Evolutionary conservation across 176 grass and related monocot genomes (phyloP).

Genomic region (Pharus latifolius): DNA sequence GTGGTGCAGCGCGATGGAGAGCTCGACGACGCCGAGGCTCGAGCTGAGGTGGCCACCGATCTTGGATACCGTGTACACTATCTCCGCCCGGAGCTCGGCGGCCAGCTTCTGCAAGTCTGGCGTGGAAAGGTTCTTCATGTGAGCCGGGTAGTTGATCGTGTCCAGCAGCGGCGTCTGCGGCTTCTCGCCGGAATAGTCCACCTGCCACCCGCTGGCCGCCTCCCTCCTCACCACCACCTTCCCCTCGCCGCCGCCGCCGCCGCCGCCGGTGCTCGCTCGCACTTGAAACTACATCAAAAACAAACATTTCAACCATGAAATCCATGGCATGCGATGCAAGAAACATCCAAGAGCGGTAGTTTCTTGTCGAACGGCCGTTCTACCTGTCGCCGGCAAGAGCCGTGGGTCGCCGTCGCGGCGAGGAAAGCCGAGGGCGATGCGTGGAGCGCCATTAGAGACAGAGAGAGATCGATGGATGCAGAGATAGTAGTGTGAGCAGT

Average conservation of each 20-base stretch:
- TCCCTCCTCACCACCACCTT: conserved; percentile 24
- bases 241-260: conserved; percentile 16
- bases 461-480: not conserved
- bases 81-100: conserved; percentile 67
- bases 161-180: conserved; percentile 71
- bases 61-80: conserved; percentile 60
- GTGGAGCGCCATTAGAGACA: conserved; percentile 41
- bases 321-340: not conserved
- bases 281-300: conserved; percentile 22
- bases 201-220: conserved; percentile 25
- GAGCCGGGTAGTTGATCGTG: conserved; percentile 63
- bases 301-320: not conserved
- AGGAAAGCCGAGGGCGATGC: conserved; percentile 33
- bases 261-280: conserved; percentile 25
- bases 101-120: conserved; percentile 82
- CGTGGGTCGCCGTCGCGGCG: not conserved
- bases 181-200: conserved; percentile 68
- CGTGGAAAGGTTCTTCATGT: conserved; percentile 91
- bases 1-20: conserved; percentile 80
- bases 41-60: conserved; percentile 83
- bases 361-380: not conserved
- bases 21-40: conserved; percentile 77
- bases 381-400: conserved; percentile 52
- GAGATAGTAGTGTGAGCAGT: not conserved
- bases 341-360: no score